Conservation (phyloP, 2,329 filamentous ascomycete genomes). For the Cordyceps javanica region DNA sequence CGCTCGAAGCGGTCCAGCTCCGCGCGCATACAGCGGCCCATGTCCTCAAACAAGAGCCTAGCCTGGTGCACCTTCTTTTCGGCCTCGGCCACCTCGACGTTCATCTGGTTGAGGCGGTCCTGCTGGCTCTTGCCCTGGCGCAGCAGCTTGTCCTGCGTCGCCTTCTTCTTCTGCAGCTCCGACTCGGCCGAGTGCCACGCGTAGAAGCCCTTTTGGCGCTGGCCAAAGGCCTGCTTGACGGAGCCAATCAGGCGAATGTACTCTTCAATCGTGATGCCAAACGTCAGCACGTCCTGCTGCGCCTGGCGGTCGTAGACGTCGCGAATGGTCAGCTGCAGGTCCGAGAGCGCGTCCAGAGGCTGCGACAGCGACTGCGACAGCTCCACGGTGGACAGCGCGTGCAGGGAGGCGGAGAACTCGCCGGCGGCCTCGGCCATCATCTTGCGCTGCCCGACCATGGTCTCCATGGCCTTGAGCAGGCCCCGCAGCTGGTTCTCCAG, state of each 20-base stretch:
- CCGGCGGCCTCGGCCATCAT: conserved; percentile 87
- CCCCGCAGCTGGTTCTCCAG: conserved; percentile 87
- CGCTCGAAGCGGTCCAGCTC: conserved; percentile 92
- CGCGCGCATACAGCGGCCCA: conserved; percentile 85
- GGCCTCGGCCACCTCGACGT: conserved; percentile 88
- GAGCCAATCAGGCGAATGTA: conserved; percentile 95
- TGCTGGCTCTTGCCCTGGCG: conserved; percentile 93
- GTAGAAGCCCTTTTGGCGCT: conserved; percentile 93
- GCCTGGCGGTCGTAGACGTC: conserved; percentile 96
- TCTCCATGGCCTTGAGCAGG: conserved; percentile 88
- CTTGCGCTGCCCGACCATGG: conserved; percentile 86
- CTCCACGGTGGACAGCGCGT: conserved; percentile 86
- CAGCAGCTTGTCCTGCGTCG: conserved; percentile 88
- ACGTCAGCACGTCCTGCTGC: conserved; percentile 90
- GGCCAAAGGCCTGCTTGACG: conserved; percentile 86
- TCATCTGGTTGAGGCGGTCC: conserved; percentile 86
- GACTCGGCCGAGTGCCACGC: conserved; percentile 88
- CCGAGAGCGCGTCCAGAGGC: conserved; percentile 84
- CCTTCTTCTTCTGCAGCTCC: conserved; percentile 83
- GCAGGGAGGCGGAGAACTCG: conserved; percentile 90
- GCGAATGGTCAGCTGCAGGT: conserved; percentile 86
- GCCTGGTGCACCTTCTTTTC: conserved; percentile 91
- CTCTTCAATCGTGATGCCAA: conserved; percentile 96
- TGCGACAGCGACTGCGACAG: conserved; percentile 82
- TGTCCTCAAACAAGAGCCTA: conserved; percentile 87